A percentile compares a stretch with the other conserved stretches of the same genome.
phyloP scores from a whole-genome alignment of 1,284 basidiomycete species.

The Ustilago trichophora region DNA sequence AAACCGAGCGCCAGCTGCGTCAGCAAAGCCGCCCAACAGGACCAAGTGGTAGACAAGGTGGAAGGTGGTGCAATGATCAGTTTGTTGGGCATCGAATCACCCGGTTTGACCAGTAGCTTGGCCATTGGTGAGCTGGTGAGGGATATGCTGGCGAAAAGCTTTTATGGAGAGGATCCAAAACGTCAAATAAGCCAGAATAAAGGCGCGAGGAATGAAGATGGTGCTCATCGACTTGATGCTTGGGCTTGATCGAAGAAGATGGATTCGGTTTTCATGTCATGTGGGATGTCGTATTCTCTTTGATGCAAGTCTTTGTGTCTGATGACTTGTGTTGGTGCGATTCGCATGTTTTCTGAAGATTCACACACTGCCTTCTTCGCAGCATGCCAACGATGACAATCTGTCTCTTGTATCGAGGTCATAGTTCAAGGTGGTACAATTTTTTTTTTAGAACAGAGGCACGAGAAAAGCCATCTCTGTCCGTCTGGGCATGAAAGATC shows the following conservation, averaged over 20 bases:
- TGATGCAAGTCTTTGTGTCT: too few species aligned
- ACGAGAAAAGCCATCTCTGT: too few species aligned
- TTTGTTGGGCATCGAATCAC: constrained; percentile 72
- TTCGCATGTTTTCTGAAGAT: too few species aligned
- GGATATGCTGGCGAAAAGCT: constrained; percentile 66
- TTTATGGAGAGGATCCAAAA: constrained; percentile 63
- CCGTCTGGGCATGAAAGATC: too few species aligned
- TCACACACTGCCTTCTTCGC: too few species aligned
- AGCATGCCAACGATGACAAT: too few species aligned
- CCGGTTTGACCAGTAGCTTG: constrained; percentile 70
- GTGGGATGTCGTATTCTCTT: too few species aligned
- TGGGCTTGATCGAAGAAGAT: constrained; percentile 41
- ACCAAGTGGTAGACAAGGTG: constrained; percentile 4
- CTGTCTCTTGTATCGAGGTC: too few species aligned
- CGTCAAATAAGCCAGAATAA: constrained; percentile 18
- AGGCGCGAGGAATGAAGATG: constrained; percentile 54
- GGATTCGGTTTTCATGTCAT: too few species aligned
- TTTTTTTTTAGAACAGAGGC: too few species aligned
- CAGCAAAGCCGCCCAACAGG: not conserved
- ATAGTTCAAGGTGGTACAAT: too few species aligned
- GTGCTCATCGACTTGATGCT: constrained; percentile 43
- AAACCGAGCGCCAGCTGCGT: constrained; percentile 18
- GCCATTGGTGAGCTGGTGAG: constrained; percentile 70
- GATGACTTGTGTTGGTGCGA: too few species aligned
- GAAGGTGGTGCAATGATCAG: constrained; percentile 55